Conservation (phyloP, 177 flowering plant genomes). For the Vitis hybrid region DNA sequence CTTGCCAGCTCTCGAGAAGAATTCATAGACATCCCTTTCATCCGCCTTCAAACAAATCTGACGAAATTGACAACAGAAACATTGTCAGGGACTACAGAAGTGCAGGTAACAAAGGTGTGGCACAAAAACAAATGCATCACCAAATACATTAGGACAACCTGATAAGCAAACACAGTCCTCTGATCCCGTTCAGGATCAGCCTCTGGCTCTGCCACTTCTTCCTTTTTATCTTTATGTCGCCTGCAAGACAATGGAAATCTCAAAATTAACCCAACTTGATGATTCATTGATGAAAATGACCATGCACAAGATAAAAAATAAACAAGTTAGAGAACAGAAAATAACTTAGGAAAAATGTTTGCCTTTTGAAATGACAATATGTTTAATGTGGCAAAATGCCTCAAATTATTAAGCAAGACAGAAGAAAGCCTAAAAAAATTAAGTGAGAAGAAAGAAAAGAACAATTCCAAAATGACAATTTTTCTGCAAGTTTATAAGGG, state of each 20-base stretch:
- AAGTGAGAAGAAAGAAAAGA: slow-evolving; percentile 4
- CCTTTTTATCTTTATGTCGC: slow-evolving; percentile 72
- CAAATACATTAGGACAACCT: slow-evolving; percentile 40
- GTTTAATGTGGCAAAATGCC: neutral
- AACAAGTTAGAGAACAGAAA: neutral
- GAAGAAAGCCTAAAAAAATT: neutral
- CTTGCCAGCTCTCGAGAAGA: slow-evolving; percentile 96
- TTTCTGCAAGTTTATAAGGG: slow-evolving; percentile 31
- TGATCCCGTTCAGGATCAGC: slow-evolving; percentile 95
- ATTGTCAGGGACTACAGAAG: neutral
- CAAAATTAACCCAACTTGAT: slow-evolving; percentile 6
- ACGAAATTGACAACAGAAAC: slow-evolving; percentile 2
- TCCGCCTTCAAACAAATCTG: slow-evolving; percentile 83
- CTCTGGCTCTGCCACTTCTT: slow-evolving; percentile 67
- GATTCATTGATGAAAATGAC: neutral
- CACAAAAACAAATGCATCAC: neutral
- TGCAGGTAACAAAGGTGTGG: neutral
- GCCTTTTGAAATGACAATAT: neutral
- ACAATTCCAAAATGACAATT: slow-evolving; percentile 21
- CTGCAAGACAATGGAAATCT: slow-evolving; percentile 40
- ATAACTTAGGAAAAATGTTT: neutral
- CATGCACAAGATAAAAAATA: neutral
- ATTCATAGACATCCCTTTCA: slow-evolving; percentile 89
- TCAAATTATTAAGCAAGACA: neutral
- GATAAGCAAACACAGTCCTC: slow-evolving; percentile 95